Percentiles rank a stretch among this genome's conserved stretches.
phyloP scores from a whole-genome alignment of 371 early-diverging fungal species.

The Parasitella parasitica region DNA sequence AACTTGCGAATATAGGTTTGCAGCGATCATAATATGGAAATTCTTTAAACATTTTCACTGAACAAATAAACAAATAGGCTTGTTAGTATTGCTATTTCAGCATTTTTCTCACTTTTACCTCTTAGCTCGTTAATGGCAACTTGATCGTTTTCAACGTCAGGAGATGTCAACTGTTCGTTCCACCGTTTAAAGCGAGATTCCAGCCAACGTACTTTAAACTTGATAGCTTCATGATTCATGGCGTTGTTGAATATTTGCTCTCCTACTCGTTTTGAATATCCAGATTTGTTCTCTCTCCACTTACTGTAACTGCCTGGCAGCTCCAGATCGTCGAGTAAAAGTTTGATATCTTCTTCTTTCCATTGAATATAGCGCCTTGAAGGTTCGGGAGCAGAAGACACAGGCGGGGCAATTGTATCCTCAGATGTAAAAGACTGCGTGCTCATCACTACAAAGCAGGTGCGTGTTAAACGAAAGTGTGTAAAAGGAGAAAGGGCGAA shows the following conservation, averaged over 20 bases:
- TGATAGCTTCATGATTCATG: slow-evolving; percentile 43
- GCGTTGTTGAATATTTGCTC: slow-evolving; percentile 30
- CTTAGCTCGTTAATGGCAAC: background rate
- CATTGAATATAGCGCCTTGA: slow-evolving; percentile 36
- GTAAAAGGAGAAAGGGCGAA: no score
- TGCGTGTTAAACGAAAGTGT: no score
- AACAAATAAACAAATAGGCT: background rate
- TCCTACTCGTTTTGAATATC: slow-evolving; percentile 33
- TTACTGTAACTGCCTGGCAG: slow-evolving; percentile 30
- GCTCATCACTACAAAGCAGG: background rate
- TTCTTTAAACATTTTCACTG: slow-evolving; percentile 36
- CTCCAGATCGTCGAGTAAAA: slow-evolving; percentile 30
- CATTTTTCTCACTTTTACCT: slow-evolving; percentile 1
- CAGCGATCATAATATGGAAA: slow-evolving; percentile 38
- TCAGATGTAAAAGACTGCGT: slow-evolving; percentile 1
- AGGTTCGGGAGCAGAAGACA: slow-evolving; percentile 16
- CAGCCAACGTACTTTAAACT: slow-evolving; percentile 42
- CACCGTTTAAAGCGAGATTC: slow-evolving; percentile 30
- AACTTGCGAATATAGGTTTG: slow-evolving; percentile 19
- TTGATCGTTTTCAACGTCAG: slow-evolving; percentile 10
- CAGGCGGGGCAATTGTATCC: background rate
- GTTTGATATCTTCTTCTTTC: slow-evolving; percentile 34
- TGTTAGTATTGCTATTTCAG: background rate
- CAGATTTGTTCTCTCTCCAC: slow-evolving; percentile 41
- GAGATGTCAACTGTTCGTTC: slow-evolving; percentile 21